These are phyloP conservation scores for Kwoniella sp. DNA, from an alignment of 768 basidiomycete species.

Conservation along the genomic window DNA sequence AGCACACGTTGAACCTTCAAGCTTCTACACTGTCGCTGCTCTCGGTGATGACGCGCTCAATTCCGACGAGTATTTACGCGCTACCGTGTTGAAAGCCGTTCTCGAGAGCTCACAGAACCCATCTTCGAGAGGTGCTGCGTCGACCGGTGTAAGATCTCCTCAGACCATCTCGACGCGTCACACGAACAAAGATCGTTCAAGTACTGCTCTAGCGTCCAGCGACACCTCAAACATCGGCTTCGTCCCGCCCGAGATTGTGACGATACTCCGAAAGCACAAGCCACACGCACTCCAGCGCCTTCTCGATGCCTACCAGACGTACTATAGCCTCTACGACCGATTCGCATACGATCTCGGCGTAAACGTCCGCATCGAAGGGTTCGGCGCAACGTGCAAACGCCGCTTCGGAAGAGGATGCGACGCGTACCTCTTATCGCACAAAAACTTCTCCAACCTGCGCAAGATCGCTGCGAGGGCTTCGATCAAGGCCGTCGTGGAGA, in stretches of 20 bases:
- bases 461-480: not conserved
- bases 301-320: not conserved
- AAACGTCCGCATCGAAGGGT: slow-evolving; percentile 17
- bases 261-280: not conserved
- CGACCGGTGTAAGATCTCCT: no score
- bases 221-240: not conserved
- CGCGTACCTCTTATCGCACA: not conserved
- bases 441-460: not conserved
- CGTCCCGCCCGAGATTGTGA: not conserved
- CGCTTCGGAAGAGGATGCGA: slow-evolving; percentile 15
- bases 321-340: not conserved
- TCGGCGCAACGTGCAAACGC: slow-evolving; percentile 13
- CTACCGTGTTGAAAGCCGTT: no score
- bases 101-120: no score
- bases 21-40: no score
- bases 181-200: not conserved
- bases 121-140: no score
- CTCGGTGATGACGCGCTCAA: no score
- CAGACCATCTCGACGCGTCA: not conserved
- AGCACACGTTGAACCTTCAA: no score
- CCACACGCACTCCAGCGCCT: not conserved
- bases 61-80: no score
- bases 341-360: slow-evolving; percentile 2
- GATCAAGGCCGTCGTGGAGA: no score
- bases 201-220: not conserved